Percentiles rank a stretch among this genome's conserved stretches.
Evolutionary conservation across 805 yeast genomes (phyloP).

Genomic region (Myxozyma monticola): DNA sequence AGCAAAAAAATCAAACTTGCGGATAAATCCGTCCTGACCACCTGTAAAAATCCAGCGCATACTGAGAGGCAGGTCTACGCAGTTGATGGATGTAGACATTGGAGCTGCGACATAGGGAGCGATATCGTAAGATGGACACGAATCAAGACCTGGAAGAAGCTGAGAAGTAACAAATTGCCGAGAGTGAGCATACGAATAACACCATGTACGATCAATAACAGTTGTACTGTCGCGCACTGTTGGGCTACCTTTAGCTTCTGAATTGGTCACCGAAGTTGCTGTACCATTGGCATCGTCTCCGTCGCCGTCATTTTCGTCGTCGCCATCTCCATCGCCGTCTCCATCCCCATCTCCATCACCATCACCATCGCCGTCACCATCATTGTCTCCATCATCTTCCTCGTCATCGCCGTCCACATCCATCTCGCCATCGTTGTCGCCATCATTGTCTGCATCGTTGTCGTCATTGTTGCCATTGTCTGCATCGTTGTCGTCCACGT

Average conservation of each 20-base stretch:
- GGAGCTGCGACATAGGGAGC: constrained; percentile 87
- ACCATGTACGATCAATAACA: constrained; percentile 31
- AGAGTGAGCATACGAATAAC: constrained; percentile 32
- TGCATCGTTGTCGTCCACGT: constrained; percentile 34
- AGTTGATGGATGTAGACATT: constrained; percentile 73
- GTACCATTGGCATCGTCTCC: constrained; percentile 20
- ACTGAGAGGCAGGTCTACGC: constrained; percentile 74
- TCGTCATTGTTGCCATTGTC: constrained; percentile 38
- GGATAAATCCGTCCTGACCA: constrained; percentile 90
- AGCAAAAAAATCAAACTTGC: constrained; percentile 83
- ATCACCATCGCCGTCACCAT: constrained; percentile 36
- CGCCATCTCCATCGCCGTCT: constrained; percentile 21
- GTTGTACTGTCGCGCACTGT: constrained; percentile 12
- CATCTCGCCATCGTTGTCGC: constrained; percentile 33
- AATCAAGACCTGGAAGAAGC: constrained; percentile 47
- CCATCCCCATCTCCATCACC: constrained; percentile 36
- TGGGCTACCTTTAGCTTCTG: constrained; percentile 24
- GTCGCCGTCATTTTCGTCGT: constrained; percentile 33
- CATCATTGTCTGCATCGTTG: constrained; percentile 37
- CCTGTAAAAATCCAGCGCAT: constrained; percentile 89
- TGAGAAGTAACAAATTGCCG: constrained; percentile 23
- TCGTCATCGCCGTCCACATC: constrained; percentile 31
- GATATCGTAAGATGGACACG: constrained; percentile 63
- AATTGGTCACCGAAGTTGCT: background rate
- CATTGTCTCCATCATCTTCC: constrained; percentile 31